These are phyloP conservation scores for Ceriops zippeliana DNA, from an alignment of 345 rosid genomes.

Conservation along the genomic window DNA sequence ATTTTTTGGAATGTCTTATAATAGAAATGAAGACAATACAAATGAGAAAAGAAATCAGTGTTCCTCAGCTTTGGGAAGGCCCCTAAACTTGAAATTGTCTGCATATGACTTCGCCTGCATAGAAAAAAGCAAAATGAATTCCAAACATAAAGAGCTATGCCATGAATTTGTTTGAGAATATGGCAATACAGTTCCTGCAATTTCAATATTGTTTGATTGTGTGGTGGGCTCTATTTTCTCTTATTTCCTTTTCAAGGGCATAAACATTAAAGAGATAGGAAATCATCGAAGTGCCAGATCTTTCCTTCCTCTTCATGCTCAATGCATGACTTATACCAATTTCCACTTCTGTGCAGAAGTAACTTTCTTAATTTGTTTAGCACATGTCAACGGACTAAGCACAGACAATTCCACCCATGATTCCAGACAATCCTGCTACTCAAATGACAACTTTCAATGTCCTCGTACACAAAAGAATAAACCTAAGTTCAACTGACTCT, in stretches of 20 bases:
- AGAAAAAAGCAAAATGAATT: conserved; percentile 1
- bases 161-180: too few species aligned
- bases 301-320: too few species aligned
- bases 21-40: background rate
- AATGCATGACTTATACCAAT: background rate
- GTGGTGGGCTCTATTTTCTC: too few species aligned
- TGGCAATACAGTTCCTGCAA: background rate
- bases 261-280: too few species aligned
- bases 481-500: background rate
- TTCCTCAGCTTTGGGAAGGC: conserved; percentile 30
- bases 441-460: background rate
- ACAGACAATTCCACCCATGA: background rate
- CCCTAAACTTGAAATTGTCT: conserved; percentile 31
- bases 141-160: background rate
- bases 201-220: background rate
- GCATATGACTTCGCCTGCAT: conserved; percentile 28
- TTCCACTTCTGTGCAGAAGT: background rate
- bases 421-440: background rate
- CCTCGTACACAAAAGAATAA: background rate
- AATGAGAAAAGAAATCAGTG: conserved; percentile 15
- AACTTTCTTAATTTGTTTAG: background rate
- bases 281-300: too few species aligned
- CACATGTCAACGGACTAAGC: background rate
- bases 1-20: too few species aligned
- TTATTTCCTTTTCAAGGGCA: too few species aligned